Base-by-base conservation (phyloP, 768 basidiomycete species). In the Filobasidium wieringae region DNA sequence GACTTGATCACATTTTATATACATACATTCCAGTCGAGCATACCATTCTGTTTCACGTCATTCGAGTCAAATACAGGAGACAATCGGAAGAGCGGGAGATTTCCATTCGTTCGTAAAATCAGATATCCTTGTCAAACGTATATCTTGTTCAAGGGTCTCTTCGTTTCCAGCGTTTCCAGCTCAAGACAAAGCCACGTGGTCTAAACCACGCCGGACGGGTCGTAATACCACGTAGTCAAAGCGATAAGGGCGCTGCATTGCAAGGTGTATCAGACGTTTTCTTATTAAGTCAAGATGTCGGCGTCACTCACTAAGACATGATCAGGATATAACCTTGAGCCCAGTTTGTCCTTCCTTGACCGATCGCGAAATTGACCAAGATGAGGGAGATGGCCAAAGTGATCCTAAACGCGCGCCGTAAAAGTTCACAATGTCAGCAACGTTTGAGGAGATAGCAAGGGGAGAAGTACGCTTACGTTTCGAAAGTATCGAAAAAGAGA, bases 401-500 rank as follows among this genome's bases (percentile, higher is more conserved):
- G 41, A 93, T 76, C 0, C 43, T 47, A 37, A 37, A 37, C n/a
- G n/a, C n/a, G n/a, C n/a, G n/a, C 22, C 43, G n/a, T 2, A 19
- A 47, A 47, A 11, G 14, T 6, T 6, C 7, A 27, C 5, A 27
- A 47, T n/a, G n/a, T 22, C 22, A 40, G 37, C 37, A 40, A 15
- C 37, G 37, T 17, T 15, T 22, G 11, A 40, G 37, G 22, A 4
- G 15, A 11, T 17, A 4, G 3, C 17, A 3, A 4, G 15, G 37
- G 11, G 15, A 57, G 57, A 68, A 69, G 52, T 77, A 62, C 39
- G 82, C 82, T 40, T 91, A 76, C 0, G 86, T 85, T 75, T 92
- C 86, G 69, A 86, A 92, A 0, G 88, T 86, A 70, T 95, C 91
- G 66, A 93, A 92, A 34, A 91, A 78, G 53, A 92, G 75, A 12